Base-by-base conservation (phyloP, 2,329 filamentous ascomycete genomes). In the Pyrenochaeta sp. region DNA sequence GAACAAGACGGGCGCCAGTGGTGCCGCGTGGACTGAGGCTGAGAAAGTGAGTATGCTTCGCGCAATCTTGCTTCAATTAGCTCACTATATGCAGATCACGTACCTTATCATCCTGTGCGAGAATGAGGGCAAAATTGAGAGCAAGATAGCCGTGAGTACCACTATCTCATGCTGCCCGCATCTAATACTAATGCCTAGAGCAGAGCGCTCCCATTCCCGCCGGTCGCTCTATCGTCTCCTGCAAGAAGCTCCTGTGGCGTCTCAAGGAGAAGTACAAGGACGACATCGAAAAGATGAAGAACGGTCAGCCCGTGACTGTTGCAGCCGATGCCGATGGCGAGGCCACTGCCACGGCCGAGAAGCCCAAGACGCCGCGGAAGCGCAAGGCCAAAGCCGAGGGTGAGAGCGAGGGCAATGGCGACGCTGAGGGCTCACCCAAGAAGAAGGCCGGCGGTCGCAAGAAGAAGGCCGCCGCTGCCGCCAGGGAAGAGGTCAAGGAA, bases 241-340 rank as follows among this genome's bases (percentile, higher is more conserved):
- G 72, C 56, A 56, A 66, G 52, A 67, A 64, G 48, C 62, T 74
- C 49, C 39, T 73, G 24, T 40, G 40, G 1, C 68, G 67, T 27
- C 60, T 74, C 13, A 72, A 70, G 56, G 61, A 59, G n/a, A 66
- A 65, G 32, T 48, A 66, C 55, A 69, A 69, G 36, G 56, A 59
- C 30, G 68, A 73, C 7, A 65, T 74, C 1, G 58, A 59, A 25
- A 68, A 66, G 59, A 57, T 67, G 61, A 62, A 64, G 58, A 49
- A 54, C 40, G 52, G 56, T 12, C 39, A 53, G 12, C 46, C 59
- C 24, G 28, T 68, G 0, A 5, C 13, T 19, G 52, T 28, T 51
- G 40, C 48, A 44, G 15, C 32, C 5, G 44, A 24, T 45, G 40
- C 32, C 39, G 56, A 52, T 19, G 54, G 40, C 27, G 47, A 47